These are phyloP conservation scores for Solanum tarapatanum DNA, from an alignment of 257 asterid species.

Conservation along the genomic window DNA sequence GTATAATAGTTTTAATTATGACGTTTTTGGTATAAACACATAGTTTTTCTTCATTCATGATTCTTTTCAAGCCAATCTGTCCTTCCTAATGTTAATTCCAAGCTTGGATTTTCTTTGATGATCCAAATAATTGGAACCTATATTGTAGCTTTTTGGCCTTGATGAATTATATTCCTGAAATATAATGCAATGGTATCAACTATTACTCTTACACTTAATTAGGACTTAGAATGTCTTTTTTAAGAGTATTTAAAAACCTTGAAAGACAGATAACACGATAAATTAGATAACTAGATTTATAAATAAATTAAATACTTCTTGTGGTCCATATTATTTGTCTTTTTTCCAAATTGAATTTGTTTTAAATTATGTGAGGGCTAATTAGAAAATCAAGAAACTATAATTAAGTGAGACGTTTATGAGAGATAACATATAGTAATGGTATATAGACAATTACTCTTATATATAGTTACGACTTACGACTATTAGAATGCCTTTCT, in stretches of 20 bases:
- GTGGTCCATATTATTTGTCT: not conserved
- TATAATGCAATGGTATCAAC: not conserved
- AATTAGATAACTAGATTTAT: not conserved
- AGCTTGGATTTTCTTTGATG: conserved; percentile 21
- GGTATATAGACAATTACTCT: not conserved
- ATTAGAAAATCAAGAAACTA: not conserved
- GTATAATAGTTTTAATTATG: no score
- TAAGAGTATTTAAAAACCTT: not conserved
- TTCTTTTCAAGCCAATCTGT: conserved; percentile 27
- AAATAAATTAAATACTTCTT: not conserved
- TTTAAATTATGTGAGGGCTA: not conserved
- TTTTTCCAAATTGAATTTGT: not conserved
- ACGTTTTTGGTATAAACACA: no score
- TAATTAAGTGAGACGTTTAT: no score
- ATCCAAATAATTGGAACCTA: not conserved
- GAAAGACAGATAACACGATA: not conserved
- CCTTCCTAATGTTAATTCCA: conserved; percentile 23
- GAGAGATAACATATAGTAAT: not conserved
- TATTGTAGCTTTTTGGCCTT: conserved; percentile 13
- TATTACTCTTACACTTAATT: not conserved
- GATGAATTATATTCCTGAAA: conserved; percentile 33
- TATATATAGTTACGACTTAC: not conserved
- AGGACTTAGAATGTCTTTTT: not conserved
- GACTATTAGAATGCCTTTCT: not conserved
- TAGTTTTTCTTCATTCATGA: conserved; percentile 10